A percentile compares a stretch with the other conserved stretches of the same genome.
Conservation (phyloP, 2,329 filamentous ascomycete genomes). For the Neofusicoccum ribis region DNA sequence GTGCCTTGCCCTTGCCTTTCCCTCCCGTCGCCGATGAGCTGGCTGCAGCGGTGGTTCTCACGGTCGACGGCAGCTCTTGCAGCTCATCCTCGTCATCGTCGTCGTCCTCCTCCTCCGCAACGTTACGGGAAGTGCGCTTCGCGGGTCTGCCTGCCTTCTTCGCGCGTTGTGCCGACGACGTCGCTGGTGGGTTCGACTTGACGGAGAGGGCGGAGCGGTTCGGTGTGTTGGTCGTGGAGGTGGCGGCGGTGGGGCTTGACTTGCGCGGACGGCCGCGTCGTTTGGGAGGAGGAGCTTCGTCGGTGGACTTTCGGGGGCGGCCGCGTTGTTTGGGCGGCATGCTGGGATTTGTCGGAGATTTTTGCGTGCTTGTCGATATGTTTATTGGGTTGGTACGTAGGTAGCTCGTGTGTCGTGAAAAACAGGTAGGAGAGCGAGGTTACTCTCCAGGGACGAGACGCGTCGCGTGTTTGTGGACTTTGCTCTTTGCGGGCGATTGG, state of each 20-base stretch:
- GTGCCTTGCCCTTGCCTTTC: not conserved
- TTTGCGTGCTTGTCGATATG: too few relatives aligned
- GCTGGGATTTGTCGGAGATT: too few relatives aligned
- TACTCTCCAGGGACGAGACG: too few relatives aligned
- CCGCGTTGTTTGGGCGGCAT: too few relatives aligned
- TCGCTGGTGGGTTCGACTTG: not conserved
- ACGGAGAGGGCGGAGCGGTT: not conserved
- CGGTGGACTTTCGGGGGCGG: not conserved
- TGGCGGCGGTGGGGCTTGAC: not conserved
- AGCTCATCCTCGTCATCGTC: not conserved
- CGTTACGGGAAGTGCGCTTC: too few relatives aligned
- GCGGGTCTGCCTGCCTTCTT: not conserved
- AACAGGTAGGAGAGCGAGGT: too few relatives aligned
- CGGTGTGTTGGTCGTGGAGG: not conserved
- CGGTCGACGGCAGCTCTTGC: not conserved
- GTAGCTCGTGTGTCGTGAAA: too few relatives aligned
- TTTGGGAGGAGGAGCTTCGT: not conserved
- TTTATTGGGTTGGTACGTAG: too few relatives aligned
- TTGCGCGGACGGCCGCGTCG: not conserved
- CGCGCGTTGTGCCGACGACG: not conserved
- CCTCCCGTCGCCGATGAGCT: not conserved
- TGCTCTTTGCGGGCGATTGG: too few relatives aligned
- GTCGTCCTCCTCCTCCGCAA: not conserved
- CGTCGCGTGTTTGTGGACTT: too few relatives aligned
- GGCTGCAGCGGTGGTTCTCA: not conserved